phyloP scores from a whole-genome alignment of 192 early-diverging fungal genomes.

The Mortierella antarctica region DNA sequence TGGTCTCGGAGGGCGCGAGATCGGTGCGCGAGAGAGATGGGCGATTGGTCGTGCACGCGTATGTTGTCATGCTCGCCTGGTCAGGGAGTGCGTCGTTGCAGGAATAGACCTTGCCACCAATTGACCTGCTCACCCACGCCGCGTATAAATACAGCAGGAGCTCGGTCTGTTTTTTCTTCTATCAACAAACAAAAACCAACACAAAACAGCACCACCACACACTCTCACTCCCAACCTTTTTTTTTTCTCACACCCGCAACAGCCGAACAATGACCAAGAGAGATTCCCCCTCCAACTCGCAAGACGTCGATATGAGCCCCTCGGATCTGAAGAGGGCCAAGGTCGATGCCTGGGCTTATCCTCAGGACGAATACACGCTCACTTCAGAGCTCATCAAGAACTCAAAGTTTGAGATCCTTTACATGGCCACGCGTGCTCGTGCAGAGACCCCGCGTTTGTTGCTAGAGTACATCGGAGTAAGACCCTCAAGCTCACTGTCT shows the following conservation, averaged over 20 bases:
- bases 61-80: too few relatives aligned
- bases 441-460: constrained; percentile 28
- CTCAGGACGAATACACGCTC: constrained; percentile 36
- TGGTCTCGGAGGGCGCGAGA: too few relatives aligned
- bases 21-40: too few relatives aligned
- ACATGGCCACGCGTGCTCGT: constrained; percentile 39
- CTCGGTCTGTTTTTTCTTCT: too few relatives aligned
- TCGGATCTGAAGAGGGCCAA: constrained; percentile 30
- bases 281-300: constrained; percentile 5
- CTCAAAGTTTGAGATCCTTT: constrained; percentile 39
- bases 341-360: constrained; percentile 1
- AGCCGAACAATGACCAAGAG: constrained; percentile 31
- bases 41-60: too few relatives aligned
- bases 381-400: constrained; percentile 24
- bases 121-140: too few relatives aligned
- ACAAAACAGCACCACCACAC: too few relatives aligned
- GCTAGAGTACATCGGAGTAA: constrained; percentile 43
- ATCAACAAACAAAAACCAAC: too few relatives aligned
- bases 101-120: too few relatives aligned
- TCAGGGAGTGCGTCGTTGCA: too few relatives aligned
- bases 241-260: neutral
- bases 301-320: constrained; percentile 30
- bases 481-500: neutral
- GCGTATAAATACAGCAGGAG: too few relatives aligned
- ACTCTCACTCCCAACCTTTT: too few relatives aligned